Conservation (phyloP, 2,329 filamentous ascomycete species). For the Plectosphaerella sp. region DNA sequence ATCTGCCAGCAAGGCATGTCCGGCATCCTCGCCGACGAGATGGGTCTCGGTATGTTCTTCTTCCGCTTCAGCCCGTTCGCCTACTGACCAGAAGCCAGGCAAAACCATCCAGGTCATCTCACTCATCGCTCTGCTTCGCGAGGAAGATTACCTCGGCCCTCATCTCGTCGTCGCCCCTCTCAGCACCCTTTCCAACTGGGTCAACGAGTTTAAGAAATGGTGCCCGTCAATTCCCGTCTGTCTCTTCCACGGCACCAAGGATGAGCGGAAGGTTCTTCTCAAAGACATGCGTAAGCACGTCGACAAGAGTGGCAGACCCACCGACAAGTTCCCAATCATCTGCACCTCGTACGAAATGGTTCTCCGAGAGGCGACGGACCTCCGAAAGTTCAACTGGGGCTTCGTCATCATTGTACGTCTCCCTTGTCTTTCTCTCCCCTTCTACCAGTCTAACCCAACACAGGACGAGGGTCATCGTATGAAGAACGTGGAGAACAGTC, state of each 20-base stretch:
- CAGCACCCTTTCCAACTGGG: conserved; percentile 93
- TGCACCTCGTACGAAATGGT: conserved; percentile 97
- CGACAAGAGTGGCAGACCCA: conserved; percentile 56
- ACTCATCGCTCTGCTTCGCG: conserved; percentile 79
- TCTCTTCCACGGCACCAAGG: conserved; percentile 83
- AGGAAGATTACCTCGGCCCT: conserved; percentile 81
- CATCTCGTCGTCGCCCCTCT: conserved; percentile 88
- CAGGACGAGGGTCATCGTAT: conserved; percentile 93
- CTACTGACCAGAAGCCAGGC: conserved; percentile 36
- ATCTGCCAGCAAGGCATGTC: conserved; percentile 75
- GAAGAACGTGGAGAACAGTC: conserved; percentile 91
- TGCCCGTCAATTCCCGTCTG: conserved; percentile 83
- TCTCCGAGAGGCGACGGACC: conserved; percentile 77
- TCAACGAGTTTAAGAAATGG: conserved; percentile 89
- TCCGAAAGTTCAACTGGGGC: conserved; percentile 87
- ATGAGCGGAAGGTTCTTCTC: conserved; percentile 73
- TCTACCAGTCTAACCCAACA: conserved; percentile 10
- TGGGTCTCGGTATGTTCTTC: conserved; percentile 63
- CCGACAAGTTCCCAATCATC: conserved; percentile 76
- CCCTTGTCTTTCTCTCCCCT: background rate
- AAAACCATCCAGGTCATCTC: conserved; percentile 93
- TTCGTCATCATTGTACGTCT: conserved; percentile 84
- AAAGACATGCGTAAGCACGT: conserved; percentile 65
- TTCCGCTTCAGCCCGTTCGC: background rate
- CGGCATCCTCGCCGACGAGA: conserved; percentile 88